Base-by-base conservation (phyloP, 371 early-diverging fungal species). In the Actinomortierella wolfii region DNA sequence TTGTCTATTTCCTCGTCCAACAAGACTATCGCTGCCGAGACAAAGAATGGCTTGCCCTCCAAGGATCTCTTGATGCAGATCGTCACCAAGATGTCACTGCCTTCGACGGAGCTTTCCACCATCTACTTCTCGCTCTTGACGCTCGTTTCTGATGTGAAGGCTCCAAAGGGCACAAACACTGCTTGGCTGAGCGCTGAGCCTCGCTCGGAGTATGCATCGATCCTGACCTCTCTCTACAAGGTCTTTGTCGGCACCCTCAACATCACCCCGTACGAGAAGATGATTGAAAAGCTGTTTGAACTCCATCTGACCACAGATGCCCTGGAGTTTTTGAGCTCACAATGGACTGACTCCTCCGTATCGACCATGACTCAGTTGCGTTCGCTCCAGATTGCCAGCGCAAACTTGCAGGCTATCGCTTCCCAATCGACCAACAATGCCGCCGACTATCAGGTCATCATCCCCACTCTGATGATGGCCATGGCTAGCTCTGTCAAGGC, bases 401-500 rank as follows among this genome's bases (percentile, higher is more conserved):
- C 85, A 5, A 86, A 84, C 42, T 76, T 92, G 23, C 54, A 69
- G 4, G 81, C 84, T 2, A 81, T 83, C 56, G 68, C 76, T 6
- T 55, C 61, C 6, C 74, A 62, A 17, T 59, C 68, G 7, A 60
- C 57, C 1, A 29, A 62, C 20, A 56, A 73, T 34, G 66, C 67
- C 5, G 44, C 68, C 23, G 97, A 94, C 67, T 92, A 85, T 78
- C 96, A 96, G 78, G 79, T 93, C n/a, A 53, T 91, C 26, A 65
- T 95, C 1, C 95, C 96, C 9, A 76, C 82, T 1, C 63, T 95
- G n/a, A 63, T 96, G 40, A 79, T 89, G 29, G 79, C 86, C 4
- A 78, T 95, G 45, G 75, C 77, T 5, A 83, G 88, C 61, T 56
- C 57, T 2, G 59, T 84, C 40, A 64, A 61, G 40, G 74, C 69